Conservation (phyloP, 169 alveolate genomes). For the Eimeria necatrix region DNA sequence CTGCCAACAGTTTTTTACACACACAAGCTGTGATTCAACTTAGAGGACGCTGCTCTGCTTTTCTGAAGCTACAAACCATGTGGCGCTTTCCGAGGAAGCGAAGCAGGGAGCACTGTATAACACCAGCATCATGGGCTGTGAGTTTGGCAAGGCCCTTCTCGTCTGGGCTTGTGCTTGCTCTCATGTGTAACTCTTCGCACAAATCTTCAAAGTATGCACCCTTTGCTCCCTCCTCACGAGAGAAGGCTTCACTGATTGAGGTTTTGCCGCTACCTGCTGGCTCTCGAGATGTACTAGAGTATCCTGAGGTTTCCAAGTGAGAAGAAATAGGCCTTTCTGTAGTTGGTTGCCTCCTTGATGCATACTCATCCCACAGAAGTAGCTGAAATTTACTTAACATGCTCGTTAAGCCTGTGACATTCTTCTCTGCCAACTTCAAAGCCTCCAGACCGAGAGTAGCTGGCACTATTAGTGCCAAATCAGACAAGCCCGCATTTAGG, state of each 20-base stretch:
- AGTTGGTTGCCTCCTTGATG: not conserved
- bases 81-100: slow-evolving; percentile 78
- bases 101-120: slow-evolving; percentile 67
- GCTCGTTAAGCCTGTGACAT: slow-evolving; percentile 59
- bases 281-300: not conserved
- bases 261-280: not conserved
- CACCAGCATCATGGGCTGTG: slow-evolving; percentile 48
- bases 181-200: slow-evolving; percentile 62
- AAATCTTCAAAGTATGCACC: slow-evolving; percentile 26
- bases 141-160: slow-evolving; percentile 29
- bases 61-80: not conserved
- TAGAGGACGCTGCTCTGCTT: no score
- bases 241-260: slow-evolving; percentile 39
- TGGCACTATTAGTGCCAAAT: slow-evolving; percentile 32
- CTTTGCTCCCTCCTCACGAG: slow-evolving; percentile 36
- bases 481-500: slow-evolving; percentile 44
- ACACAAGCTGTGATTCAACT: no score
- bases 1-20: no score
- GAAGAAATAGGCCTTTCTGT: not conserved
- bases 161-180: slow-evolving; percentile 19
- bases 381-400: slow-evolving; percentile 43
- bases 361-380: slow-evolving; percentile 58
- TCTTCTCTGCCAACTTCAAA: slow-evolving; percentile 55
- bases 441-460: slow-evolving; percentile 54
- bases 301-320: not conserved